phyloP scores from a whole-genome alignment of 371 early-diverging fungal species.

The Mucor lusitanicus region DNA sequence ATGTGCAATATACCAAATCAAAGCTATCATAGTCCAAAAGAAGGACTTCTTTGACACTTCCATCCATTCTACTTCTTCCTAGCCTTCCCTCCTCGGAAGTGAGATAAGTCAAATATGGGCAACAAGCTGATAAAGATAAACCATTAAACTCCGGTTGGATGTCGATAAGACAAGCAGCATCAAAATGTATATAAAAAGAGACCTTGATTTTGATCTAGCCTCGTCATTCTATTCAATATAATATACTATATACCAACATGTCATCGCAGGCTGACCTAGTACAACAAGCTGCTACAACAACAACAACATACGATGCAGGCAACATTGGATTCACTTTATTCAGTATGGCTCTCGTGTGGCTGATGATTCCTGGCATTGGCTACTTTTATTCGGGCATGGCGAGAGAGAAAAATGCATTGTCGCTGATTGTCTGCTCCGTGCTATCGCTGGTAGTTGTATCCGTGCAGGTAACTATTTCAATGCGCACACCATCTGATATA shows the following conservation, averaged over 20 bases:
- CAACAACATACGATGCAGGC: conserved; percentile 49
- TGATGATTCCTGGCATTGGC: conserved; percentile 89
- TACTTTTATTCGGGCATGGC: conserved; percentile 93
- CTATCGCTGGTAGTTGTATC: conserved; percentile 70
- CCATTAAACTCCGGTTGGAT: background rate
- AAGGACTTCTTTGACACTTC: background rate
- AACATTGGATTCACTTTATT: conserved; percentile 73
- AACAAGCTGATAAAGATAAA: background rate
- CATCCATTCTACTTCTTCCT: background rate
- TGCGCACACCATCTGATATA: too few species aligned
- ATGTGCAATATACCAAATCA: too few species aligned
- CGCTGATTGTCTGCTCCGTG: conserved; percentile 70
- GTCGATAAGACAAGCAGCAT: background rate
- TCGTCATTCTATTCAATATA: background rate
- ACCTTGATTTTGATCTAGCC: background rate
- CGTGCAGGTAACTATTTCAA: conserved; percentile 17
- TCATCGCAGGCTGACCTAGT: background rate
- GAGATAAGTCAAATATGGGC: background rate
- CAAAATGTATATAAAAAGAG: background rate
- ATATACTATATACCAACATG: background rate
- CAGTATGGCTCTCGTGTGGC: conserved; percentile 73
- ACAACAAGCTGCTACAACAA: conserved; percentile 2
- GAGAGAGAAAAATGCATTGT: conserved; percentile 78
- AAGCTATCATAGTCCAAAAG: background rate
- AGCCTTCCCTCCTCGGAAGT: background rate